Evolutionary conservation across 345 rosid genomes (phyloP).

Genomic region (Sonneratia caseolaris): DNA sequence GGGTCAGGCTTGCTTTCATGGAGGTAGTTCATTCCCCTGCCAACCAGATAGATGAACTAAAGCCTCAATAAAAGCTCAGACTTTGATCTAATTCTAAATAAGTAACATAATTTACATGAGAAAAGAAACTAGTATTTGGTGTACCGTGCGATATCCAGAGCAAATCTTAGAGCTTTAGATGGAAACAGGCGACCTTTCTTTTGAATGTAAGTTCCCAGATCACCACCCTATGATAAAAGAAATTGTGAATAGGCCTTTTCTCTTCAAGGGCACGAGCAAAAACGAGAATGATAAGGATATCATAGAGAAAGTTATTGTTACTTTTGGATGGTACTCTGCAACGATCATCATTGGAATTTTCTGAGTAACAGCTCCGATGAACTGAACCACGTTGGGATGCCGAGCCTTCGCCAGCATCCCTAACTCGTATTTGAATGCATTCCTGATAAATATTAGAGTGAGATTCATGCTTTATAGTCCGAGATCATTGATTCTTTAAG

Average conservation of each 20-base stretch:
- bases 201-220: slow-evolving; percentile 64
- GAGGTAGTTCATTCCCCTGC: slow-evolving; percentile 26
- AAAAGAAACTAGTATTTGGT: slow-evolving; percentile 7
- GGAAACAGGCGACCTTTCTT: slow-evolving; percentile 91
- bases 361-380: slow-evolving; percentile 98
- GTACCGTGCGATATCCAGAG: slow-evolving; percentile 85
- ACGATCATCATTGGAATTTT: slow-evolving; percentile 96
- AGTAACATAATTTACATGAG: neutral
- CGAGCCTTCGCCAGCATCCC: slow-evolving; percentile 73
- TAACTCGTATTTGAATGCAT: slow-evolving; percentile 72
- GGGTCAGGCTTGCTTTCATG: slow-evolving; percentile 19
- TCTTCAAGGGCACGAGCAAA: neutral
- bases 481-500: no score
- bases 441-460: slow-evolving; percentile 29
- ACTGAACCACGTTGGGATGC: slow-evolving; percentile 95
- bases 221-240: slow-evolving; percentile 68
- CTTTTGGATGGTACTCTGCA: slow-evolving; percentile 69
- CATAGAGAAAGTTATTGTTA: slow-evolving; percentile 19
- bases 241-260: neutral
- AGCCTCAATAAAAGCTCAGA: neutral
- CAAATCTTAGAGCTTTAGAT: slow-evolving; percentile 66
- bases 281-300: neutral
- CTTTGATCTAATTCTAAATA: neutral
- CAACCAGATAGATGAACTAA: neutral
- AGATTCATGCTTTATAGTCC: no score